These are phyloP conservation scores for Colletotrichum agaves DNA, from an alignment of 2,329 filamentous ascomycete species.

Conservation along the genomic window DNA sequence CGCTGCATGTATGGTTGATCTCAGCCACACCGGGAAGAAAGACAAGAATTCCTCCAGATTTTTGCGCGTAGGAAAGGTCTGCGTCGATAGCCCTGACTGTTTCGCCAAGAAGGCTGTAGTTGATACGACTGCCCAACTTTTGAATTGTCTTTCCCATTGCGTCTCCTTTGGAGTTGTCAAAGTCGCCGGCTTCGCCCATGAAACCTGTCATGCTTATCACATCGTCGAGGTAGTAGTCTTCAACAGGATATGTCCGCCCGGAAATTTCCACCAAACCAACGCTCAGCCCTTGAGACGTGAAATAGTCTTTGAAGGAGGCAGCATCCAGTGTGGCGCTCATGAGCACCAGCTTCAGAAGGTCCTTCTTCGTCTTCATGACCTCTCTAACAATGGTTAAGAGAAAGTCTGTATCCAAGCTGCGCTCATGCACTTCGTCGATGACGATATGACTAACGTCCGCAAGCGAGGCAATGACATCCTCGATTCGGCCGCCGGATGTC, in stretches of 20 bases:
- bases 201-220: conserved; percentile 84
- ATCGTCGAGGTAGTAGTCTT: conserved; percentile 91
- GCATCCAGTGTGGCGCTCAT: conserved; percentile 98
- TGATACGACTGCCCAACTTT: conserved; percentile 83
- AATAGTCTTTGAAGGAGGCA: conserved; percentile 85
- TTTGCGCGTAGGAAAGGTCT: conserved; percentile 71
- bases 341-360: conserved; percentile 87
- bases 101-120: conserved; percentile 86
- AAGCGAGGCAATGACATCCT: conserved; percentile 83
- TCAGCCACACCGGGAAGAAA: conserved; percentile 94
- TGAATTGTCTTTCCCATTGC: conserved; percentile 77
- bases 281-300: conserved; percentile 71
- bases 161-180: conserved; percentile 57
- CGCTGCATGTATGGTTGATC: conserved; percentile 82
- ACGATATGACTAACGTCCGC: conserved; percentile 94
- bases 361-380: conserved; percentile 77
- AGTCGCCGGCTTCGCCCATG: conserved; percentile 59
- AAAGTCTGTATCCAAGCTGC: conserved; percentile 95
- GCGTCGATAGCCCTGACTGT: conserved; percentile 85
- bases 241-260: conserved; percentile 88
- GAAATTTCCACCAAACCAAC: conserved; percentile 89
- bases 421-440: conserved; percentile 96
- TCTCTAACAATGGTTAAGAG: conserved; percentile 87
- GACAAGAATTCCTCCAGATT: conserved; percentile 90
- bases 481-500: conserved; percentile 81